Percentiles rank a stretch among this genome's conserved stretches.
Conservation (phyloP, 2,329 filamentous ascomycete species). For the Pseudocercospora eumusae region DNA sequence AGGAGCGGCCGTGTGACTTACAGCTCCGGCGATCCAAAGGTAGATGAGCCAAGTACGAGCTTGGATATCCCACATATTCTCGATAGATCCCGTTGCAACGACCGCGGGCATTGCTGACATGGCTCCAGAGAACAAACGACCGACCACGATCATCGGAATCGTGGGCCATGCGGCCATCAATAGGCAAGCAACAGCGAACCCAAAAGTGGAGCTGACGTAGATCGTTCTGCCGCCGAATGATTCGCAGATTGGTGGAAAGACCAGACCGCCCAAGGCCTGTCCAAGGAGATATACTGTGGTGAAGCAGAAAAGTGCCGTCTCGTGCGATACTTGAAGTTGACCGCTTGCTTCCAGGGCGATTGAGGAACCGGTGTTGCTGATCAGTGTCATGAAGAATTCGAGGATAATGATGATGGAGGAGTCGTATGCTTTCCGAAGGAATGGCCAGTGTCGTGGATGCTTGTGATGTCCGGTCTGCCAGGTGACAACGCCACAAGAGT, state of each 20-base stretch:
- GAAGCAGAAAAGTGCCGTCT: conserved; percentile 28
- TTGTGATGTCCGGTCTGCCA: conserved; percentile 24
- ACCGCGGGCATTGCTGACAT: conserved; percentile 52
- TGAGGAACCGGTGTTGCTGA: conserved; percentile 29
- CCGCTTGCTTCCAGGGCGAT: conserved; percentile 21
- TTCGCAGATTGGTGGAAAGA: conserved; percentile 46
- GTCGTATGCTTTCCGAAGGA: conserved; percentile 21
- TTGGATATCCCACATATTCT: conserved; percentile 46
- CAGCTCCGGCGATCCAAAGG: conserved; percentile 48
- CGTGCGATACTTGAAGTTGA: conserved; percentile 22
- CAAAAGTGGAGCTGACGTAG: conserved; percentile 40
- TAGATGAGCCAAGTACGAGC: conserved; percentile 52
- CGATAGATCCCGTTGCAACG: conserved; percentile 52
- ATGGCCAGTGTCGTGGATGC: conserved; percentile 27
- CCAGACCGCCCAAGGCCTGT: conserved; percentile 43
- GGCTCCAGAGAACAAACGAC: conserved; percentile 49
- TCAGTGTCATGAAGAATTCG: conserved; percentile 27
- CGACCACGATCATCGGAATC: conserved; percentile 43
- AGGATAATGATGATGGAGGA: conserved; percentile 26
- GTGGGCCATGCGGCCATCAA: conserved; percentile 44
- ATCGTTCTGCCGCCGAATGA: conserved; percentile 42
- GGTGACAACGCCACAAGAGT: conserved; percentile 23
- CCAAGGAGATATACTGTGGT: conserved; percentile 24
- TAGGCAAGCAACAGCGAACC: conserved; percentile 42
- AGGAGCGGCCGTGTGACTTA: background rate